Evolutionary conservation across 75 land plant species (phyloP).

Genomic region (Chamaecyparis obtusa): DNA sequence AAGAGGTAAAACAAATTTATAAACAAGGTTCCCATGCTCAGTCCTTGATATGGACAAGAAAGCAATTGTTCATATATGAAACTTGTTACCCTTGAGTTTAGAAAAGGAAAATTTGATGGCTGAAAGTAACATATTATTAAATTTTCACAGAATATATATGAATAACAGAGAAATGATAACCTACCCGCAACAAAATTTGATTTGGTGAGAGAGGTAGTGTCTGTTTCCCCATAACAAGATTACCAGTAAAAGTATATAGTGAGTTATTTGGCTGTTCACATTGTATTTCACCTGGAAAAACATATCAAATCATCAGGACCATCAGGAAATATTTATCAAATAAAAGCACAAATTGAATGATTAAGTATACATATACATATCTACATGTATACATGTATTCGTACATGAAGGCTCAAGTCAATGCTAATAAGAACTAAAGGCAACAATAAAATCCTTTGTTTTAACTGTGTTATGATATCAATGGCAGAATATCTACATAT

Average conservation of each 20-base stretch:
- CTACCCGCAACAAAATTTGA: slow-evolving; percentile 84
- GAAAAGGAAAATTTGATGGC: not conserved
- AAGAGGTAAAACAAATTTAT: not conserved
- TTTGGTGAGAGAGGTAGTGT: slow-evolving; percentile 91
- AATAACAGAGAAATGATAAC: slow-evolving; percentile 1
- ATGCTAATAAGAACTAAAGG: no score
- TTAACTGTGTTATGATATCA: no score
- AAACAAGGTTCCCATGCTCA: not conserved
- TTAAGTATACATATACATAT: no score
- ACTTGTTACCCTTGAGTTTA: not conserved
- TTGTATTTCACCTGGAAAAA: slow-evolving; percentile 74
- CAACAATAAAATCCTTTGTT: no score
- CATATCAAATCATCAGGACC: not conserved
- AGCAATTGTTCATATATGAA: not conserved
- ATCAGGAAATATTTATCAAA: no score
- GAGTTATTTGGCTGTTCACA: slow-evolving; percentile 99
- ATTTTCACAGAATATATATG: not conserved
- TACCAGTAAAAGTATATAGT: slow-evolving; percentile 96
- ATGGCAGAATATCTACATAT: no score
- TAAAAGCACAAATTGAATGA: no score
- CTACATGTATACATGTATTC: no score
- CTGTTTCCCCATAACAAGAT: slow-evolving; percentile 80
- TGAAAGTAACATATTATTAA: not conserved
- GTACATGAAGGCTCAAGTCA: no score
- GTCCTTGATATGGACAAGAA: not conserved